Conservation (phyloP, 2,329 filamentous ascomycete species). For the Penicillium capsulatum region DNA sequence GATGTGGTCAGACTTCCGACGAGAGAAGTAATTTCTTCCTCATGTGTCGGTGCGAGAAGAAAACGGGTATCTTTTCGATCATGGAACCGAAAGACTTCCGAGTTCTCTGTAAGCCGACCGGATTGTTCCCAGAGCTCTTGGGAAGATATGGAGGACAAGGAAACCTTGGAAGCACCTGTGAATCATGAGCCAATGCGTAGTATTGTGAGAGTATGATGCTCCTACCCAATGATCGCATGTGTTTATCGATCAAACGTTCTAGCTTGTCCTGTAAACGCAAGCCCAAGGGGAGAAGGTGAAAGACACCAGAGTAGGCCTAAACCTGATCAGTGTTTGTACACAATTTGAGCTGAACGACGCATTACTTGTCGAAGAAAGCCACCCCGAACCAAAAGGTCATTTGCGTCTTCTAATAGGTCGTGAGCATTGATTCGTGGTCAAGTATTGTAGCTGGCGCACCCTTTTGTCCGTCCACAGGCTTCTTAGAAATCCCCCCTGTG, state of each 20-base stretch:
- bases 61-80: conserved; percentile 73
- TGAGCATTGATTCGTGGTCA: conserved; percentile 23
- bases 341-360: conserved; percentile 19
- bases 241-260: conserved; percentile 76
- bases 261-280: conserved; percentile 84
- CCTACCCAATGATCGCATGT: conserved; percentile 75
- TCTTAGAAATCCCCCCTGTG: conserved; percentile 61
- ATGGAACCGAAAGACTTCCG: conserved; percentile 76
- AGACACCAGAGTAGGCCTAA: conserved; percentile 81
- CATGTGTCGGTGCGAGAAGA: conserved; percentile 86
- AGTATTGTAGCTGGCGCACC: conserved; percentile 35
- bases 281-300: conserved; percentile 85
- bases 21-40: conserved; percentile 88
- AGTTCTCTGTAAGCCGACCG: conserved; percentile 69
- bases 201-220: conserved; percentile 1
- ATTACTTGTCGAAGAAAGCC: conserved; percentile 70
- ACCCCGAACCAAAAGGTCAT: conserved; percentile 64
- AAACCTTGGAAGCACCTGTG: conserved; percentile 22
- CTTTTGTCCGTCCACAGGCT: conserved; percentile 48
- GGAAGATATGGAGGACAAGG: conserved; percentile 54
- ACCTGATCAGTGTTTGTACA: not conserved
- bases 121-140: conserved; percentile 78
- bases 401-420: conserved; percentile 50
- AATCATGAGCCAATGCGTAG: conserved; percentile 1
- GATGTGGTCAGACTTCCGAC: conserved; percentile 70